Evolutionary conservation across 192 early-diverging fungal genomes (phyloP), one percentile per base, ranked within the genome.

Genomic region (Mortierella antarctica): DNA sequence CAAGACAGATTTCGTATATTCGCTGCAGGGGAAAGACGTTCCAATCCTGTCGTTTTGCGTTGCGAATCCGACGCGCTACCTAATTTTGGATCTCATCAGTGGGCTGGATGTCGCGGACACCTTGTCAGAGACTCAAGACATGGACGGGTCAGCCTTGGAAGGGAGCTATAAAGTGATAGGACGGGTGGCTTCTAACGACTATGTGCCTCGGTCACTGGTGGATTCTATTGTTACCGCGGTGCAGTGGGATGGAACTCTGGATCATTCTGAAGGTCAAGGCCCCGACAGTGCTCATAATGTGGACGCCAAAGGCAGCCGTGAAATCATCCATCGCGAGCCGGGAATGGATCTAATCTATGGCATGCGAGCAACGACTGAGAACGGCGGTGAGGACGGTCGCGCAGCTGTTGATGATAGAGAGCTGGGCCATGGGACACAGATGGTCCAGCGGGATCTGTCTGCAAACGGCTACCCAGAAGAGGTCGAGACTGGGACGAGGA

Each of bases 291-390:
- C 31, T 4, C 9, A 39, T 11, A 6, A 6, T 2, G 50, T 44
- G 48, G 42, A 62, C 4, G 51, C 3, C 31, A 31, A 31, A 31
- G 31, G 31, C 31, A 31, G 31, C 14, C 20, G 31, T 5, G 56
- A 73, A 10, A 11, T 65, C 47, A 54, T 59, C 44, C 71, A 64
- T 18, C 67, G 21, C 7, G 23, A 39, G 31, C 67, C 68, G 6
- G 75, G 67, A 0, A 46, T 65, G 50, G 57, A 71, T 53, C 49
- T 71, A 15, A 64, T 78, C 17, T 66, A 78, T 60, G 75, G 68
- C 11, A 78, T 78, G 75, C 50, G 63, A 15, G 67, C 68, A 0
- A 40, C 50, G 13, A 50, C 60, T 42, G 44, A 51, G 12, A 48
- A 57, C 13, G 21, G 13, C 39, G 49, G n/a, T 1, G 54, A 64